Evolutionary conservation across 768 basidiomycete genomes (phyloP).

Genomic region (Hygrocybe punicea): DNA sequence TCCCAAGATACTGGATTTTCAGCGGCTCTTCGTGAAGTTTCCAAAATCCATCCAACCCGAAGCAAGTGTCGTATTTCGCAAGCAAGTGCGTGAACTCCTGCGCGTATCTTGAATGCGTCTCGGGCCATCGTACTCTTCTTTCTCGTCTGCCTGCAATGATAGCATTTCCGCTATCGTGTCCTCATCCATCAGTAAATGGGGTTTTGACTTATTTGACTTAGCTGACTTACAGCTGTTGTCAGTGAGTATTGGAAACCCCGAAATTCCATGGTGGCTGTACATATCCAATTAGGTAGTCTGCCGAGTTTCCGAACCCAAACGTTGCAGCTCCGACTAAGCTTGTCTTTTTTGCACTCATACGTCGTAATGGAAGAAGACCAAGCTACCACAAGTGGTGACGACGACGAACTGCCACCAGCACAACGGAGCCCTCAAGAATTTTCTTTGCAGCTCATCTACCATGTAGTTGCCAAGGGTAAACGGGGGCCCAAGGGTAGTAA

Average conservation of each 20-base stretch:
- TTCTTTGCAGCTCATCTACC: background rate
- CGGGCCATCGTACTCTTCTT: background rate
- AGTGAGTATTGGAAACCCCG: too few relatives aligned
- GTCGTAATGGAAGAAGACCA: too few relatives aligned
- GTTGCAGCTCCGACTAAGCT: too few relatives aligned
- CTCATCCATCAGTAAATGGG: background rate
- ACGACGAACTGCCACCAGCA: background rate
- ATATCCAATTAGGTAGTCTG: too few relatives aligned
- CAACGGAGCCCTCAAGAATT: background rate
- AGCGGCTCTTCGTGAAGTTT: background rate
- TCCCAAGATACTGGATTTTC: background rate
- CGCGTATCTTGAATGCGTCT: background rate
- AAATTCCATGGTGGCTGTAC: too few relatives aligned
- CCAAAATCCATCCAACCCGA: background rate
- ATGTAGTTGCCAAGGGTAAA: background rate
- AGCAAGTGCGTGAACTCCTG: background rate
- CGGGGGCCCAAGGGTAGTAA: background rate
- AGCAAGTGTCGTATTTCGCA: background rate
- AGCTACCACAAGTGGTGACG: too few relatives aligned
- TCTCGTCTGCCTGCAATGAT: background rate
- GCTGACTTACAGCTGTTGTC: too few relatives aligned
- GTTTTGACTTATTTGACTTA: too few relatives aligned
- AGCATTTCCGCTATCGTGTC: background rate
- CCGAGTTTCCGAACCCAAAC: too few relatives aligned
- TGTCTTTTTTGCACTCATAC: too few relatives aligned